Evolutionary conservation across 2,329 filamentous ascomycete genomes (phyloP).

Genomic region (Alternaria panax): DNA sequence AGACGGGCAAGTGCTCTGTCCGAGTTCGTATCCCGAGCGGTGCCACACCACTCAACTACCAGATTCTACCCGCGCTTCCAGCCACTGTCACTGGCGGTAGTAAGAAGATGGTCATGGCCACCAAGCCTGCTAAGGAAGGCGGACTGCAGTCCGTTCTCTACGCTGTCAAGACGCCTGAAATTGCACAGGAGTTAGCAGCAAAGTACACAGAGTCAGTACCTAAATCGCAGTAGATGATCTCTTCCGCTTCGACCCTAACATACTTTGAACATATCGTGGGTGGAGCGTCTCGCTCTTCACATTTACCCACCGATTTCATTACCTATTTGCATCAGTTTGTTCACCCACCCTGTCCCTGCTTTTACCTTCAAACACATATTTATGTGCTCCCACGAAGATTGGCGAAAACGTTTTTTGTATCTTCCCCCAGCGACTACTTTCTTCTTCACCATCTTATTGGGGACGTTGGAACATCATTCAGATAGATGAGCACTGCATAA

Average conservation of each 20-base stretch:
- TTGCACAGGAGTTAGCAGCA: constrained; percentile 39
- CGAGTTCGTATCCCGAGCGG: constrained; percentile 46
- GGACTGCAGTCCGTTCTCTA: constrained; percentile 33
- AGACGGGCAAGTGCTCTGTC: constrained; percentile 41
- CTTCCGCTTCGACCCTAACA: not conserved
- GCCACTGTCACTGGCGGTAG: constrained; percentile 33
- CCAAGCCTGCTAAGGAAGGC: constrained; percentile 35
- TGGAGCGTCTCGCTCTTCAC: not conserved
- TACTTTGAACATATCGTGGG: not conserved
- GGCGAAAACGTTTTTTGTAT: constrained; percentile 15
- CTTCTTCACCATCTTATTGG: not conserved
- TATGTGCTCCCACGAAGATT: constrained; percentile 20
- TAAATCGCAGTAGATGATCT: constrained; percentile 17
- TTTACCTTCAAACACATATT: not conserved
- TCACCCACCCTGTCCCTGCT: not conserved
- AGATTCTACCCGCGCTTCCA: constrained; percentile 36
- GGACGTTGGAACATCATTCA: constrained; percentile 1
- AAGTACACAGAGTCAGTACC: constrained; percentile 40
- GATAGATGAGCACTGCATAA: constrained; percentile 25
- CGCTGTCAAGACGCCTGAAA: constrained; percentile 38
- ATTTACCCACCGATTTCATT: not conserved
- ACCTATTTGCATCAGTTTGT: not conserved
- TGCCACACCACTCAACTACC: constrained; percentile 42
- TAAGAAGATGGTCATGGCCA: constrained; percentile 41
- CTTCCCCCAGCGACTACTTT: constrained; percentile 4